These are phyloP conservation scores for Cordyceps cicadae DNA, from an alignment of 2,329 filamentous ascomycete genomes.

Conservation along the genomic window DNA sequence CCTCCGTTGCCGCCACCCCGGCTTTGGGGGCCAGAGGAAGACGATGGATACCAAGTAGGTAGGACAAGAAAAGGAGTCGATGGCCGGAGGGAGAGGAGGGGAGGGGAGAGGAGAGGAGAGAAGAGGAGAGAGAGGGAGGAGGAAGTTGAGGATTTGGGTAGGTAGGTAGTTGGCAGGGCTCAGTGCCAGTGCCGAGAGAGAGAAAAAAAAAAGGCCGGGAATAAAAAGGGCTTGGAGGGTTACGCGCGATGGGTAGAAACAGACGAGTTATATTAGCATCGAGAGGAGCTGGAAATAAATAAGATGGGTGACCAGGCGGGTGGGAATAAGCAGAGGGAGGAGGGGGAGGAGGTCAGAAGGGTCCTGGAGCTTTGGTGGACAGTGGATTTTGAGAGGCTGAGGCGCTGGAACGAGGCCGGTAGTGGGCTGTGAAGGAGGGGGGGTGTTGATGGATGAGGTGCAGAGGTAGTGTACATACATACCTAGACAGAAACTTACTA, in stretches of 20 bases:
- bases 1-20: background rate
- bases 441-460: background rate
- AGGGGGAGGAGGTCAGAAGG: background rate
- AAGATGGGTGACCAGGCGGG: slow-evolving; percentile 7
- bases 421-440: background rate
- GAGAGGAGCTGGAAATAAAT: slow-evolving; percentile 13
- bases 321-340: slow-evolving; percentile 11
- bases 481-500: no score
- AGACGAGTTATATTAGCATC: slow-evolving; percentile 7
- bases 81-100: background rate
- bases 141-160: background rate
- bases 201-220: slow-evolving; percentile 4
- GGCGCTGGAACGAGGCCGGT: background rate
- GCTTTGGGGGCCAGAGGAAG: slow-evolving; percentile 1
- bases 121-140: background rate
- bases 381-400: background rate
- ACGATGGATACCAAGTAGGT: background rate
- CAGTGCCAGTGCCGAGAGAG: background rate
- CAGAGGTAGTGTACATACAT: background rate
- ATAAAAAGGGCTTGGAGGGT: slow-evolving; percentile 6
- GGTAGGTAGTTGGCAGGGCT: background rate
- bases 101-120: background rate
- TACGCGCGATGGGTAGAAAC: slow-evolving; percentile 5
- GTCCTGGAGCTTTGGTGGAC: background rate
- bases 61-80: background rate